Percentiles rank a stretch among this genome's conserved stretches.
phyloP scores from a whole-genome alignment of 257 asterid genomes.

The Mentha longifolia region DNA sequence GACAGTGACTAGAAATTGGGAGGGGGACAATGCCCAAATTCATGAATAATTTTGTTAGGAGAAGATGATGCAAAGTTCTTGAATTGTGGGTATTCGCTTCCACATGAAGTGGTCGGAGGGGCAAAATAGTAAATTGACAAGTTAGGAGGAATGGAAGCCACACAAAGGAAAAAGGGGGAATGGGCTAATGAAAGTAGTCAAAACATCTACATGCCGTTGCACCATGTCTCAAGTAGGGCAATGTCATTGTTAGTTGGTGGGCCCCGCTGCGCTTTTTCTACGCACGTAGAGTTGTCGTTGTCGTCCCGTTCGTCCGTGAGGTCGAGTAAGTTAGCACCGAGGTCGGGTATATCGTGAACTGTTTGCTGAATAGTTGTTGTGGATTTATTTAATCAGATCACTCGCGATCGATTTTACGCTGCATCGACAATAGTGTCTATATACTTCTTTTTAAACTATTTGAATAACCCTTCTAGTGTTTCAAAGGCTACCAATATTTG shows the following conservation, averaged over 20 bases:
- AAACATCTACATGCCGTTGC: constrained; percentile 20
- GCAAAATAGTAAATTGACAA: not conserved
- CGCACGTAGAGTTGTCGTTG: no score
- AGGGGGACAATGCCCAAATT: not conserved
- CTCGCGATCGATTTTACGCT: no score
- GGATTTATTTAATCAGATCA: no score
- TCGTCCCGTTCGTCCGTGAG: no score
- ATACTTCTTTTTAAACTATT: no score
- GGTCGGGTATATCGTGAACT: no score
- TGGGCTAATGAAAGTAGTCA: constrained; percentile 18
- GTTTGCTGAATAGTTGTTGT: no score
- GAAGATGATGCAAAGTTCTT: not conserved
- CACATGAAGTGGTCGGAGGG: constrained; percentile 32
- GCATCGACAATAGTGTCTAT: no score
- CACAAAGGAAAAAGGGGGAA: not conserved
- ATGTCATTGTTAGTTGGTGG: constrained; percentile 1
- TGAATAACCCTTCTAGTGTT: not conserved
- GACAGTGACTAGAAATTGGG: not conserved
- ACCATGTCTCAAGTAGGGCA: constrained; percentile 4
- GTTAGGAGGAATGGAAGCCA: not conserved
- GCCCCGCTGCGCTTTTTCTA: constrained; percentile 7
- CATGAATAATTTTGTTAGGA: not conserved
- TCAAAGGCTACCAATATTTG: not conserved
- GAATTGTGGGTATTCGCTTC: not conserved
- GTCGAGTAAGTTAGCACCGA: no score